These are phyloP conservation scores for Saprolegnia diclina DNA, from an alignment of 352 stramenopile species.

Conservation along the genomic window DNA sequence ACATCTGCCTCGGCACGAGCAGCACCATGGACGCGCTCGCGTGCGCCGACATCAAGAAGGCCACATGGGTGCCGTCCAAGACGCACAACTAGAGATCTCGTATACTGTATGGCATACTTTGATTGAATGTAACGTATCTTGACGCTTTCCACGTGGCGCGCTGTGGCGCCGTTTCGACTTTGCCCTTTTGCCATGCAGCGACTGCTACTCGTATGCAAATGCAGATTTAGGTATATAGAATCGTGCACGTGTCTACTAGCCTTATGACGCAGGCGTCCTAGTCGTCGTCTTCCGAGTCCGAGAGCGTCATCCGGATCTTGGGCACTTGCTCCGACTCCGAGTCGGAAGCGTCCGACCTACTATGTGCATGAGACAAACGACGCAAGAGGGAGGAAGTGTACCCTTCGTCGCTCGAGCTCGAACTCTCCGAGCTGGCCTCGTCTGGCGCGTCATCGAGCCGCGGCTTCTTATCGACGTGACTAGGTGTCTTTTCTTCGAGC, in stretches of 20 bases:
- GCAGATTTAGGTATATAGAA: too few relatives aligned
- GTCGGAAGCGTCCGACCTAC: constrained; percentile 6
- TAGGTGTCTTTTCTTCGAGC: constrained; percentile 31
- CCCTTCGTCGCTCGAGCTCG: constrained; percentile 22
- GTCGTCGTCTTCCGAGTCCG: constrained; percentile 17
- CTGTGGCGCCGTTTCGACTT: too few relatives aligned
- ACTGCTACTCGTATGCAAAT: too few relatives aligned
- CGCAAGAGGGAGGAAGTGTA: too few relatives aligned
- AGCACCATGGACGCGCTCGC: not conserved
- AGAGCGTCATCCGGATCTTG: constrained; percentile 21
- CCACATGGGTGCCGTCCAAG: not conserved
- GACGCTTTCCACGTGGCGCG: too few relatives aligned
- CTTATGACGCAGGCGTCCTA: not conserved
- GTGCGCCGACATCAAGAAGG: not conserved
- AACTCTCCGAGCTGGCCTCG: constrained; percentile 10
- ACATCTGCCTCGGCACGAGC: not conserved
- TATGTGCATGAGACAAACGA: not conserved
- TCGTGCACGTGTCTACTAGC: not conserved
- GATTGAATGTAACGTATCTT: too few relatives aligned
- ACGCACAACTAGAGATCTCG: not conserved
- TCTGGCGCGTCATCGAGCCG: not conserved
- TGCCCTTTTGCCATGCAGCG: too few relatives aligned
- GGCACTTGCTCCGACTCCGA: constrained; percentile 18
- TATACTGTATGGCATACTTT: not conserved
- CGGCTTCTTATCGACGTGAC: constrained; percentile 9